These are phyloP conservation scores for Cunninghamia lanceolata DNA, from an alignment of 75 land plant genomes.

Conservation along the genomic window DNA sequence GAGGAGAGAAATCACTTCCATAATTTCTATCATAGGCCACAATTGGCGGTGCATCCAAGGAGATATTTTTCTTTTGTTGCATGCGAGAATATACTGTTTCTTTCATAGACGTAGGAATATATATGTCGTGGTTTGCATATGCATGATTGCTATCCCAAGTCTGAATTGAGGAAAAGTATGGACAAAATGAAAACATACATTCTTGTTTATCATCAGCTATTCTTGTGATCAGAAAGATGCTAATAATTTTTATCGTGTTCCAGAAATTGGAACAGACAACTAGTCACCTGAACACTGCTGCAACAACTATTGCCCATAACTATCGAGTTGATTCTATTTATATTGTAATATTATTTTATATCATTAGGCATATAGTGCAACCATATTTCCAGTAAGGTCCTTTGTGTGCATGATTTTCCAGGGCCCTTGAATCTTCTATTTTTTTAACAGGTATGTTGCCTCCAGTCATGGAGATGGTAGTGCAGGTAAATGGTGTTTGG, in stretches of 20 bases:
- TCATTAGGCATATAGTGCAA: background rate
- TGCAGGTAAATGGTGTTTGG: background rate
- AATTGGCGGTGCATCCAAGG: background rate
- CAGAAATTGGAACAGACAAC: too few relatives aligned
- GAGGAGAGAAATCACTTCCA: background rate
- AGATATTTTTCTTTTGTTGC: background rate
- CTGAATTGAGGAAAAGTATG: background rate
- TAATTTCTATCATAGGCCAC: background rate
- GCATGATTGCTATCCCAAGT: background rate
- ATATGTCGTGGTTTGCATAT: background rate
- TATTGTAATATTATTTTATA: background rate
- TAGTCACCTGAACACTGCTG: background rate
- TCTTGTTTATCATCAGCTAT: background rate
- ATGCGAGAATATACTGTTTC: background rate
- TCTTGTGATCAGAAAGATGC: background rate
- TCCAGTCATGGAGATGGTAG: background rate
- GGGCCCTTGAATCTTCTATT: background rate
- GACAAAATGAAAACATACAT: background rate
- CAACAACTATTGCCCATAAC: background rate
- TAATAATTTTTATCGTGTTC: background rate
- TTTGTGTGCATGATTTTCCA: background rate
- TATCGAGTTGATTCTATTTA: background rate
- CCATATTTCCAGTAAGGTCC: slow-evolving; percentile 5
- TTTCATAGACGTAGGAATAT: background rate
- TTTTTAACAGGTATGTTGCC: background rate